Evolutionary conservation across 805 yeast species (phyloP), one percentile per base, ranked within the genome.

Genomic region (Kodamaea lidongshanica): DNA sequence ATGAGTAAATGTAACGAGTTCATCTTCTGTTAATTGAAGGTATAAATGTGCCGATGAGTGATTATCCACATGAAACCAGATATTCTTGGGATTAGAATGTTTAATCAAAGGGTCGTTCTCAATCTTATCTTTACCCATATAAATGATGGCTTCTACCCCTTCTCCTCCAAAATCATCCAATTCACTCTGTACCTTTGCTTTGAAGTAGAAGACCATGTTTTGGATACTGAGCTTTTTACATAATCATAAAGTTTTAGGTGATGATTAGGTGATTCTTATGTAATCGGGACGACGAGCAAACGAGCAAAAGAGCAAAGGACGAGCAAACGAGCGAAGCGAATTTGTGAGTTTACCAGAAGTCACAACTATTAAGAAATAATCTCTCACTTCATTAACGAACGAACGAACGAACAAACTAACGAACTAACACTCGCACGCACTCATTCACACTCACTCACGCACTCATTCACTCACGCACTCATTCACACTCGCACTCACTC

Each of bases 21-120:
- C 77, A 13, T 66, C 71, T 2, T 50, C 47, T 2, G 65, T 58
- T 12, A 78, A 52, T 33, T 84, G 69, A 16, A 81, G 56, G 44
- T 84, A 84, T 7, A 84, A 67, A 49, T 84, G 94, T 0, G 88
- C 92, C 25, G 86, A 77, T 4, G 86, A 77, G 27, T 74, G 61
- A 40, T 77, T 79, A 41, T 80, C 88, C 6, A 79, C 86, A 52
- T 82, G 94, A 46, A 84, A 83, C 89, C 94, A 83, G 4, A 80
- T 58, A 48, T 81, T 78, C 35, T 70, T 71, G 15, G 74, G 76
- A 38, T 71, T 68, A 1, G 88, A 83, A 42, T 73, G 69, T 47
- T 74, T 75, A 34, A 83, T 56, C 20, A 61, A 41, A 8, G 62
- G 65, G 30, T 62, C 68, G 39, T 61, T 83, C 55, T 84, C 94